These are phyloP conservation scores for Kazachstania sp. DNA, from an alignment of 1,139 yeast species.

Conservation along the genomic window DNA sequence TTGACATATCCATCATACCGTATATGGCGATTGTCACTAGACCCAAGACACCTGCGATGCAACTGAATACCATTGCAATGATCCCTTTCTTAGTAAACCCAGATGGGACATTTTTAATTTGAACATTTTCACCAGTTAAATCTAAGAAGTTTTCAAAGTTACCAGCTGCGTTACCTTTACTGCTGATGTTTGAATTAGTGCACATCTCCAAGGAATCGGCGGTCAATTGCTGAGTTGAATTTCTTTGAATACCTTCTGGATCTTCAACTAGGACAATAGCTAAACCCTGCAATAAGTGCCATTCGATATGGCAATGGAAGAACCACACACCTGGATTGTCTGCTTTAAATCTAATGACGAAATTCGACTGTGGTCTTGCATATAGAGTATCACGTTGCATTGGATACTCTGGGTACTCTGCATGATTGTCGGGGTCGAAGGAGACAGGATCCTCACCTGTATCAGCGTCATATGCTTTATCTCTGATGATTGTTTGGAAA, in stretches of 20 bases:
- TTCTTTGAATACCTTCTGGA: constrained; percentile 43
- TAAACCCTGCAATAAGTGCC: constrained; percentile 74
- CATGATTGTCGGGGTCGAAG: constrained; percentile 40
- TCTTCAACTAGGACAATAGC: constrained; percentile 64
- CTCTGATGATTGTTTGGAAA: constrained; percentile 59
- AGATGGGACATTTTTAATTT: constrained; percentile 48
- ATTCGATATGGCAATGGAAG: constrained; percentile 76
- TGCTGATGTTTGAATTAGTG: constrained; percentile 37
- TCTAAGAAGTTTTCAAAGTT: constrained; percentile 44
- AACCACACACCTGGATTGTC: constrained; percentile 81
- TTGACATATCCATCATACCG: constrained; percentile 53
- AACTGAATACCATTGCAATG: constrained; percentile 50
- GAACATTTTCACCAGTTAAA: constrained; percentile 48
- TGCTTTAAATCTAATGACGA: constrained; percentile 61
- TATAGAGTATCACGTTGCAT: constrained; percentile 56
- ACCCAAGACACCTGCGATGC: constrained; percentile 51
- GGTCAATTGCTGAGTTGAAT: constrained; percentile 32
- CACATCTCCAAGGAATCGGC: constrained; percentile 46
- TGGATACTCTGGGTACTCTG: constrained; percentile 50
- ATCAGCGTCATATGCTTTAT: constrained; percentile 30
- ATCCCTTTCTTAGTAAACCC: constrained; percentile 67
- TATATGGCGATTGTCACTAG: constrained; percentile 46
- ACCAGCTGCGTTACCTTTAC: constrained; percentile 66
- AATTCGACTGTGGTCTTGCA: constrained; percentile 55
- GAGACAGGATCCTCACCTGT: constrained; percentile 42